These are phyloP conservation scores for Rhizophagus clarus DNA, from an alignment of 192 early-diverging fungal species.

Conservation along the genomic window DNA sequence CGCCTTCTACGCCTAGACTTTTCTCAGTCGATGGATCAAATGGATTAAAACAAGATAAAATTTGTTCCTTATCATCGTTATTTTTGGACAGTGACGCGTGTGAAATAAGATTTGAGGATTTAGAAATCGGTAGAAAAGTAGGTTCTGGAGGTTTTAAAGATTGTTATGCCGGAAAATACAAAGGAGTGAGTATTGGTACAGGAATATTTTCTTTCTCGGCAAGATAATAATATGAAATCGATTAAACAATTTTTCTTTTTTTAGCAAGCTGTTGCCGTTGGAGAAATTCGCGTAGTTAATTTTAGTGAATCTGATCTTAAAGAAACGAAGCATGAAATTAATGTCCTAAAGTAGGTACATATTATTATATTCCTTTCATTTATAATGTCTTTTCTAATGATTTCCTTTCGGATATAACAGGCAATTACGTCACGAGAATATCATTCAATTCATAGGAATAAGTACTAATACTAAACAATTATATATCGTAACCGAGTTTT, in stretches of 20 bases:
- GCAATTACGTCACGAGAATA: conserved; percentile 76
- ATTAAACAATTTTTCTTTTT: no score
- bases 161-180: conserved; percentile 69
- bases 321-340: conserved; percentile 77
- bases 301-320: conserved; percentile 69
- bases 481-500: conserved; percentile 76
- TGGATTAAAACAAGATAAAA: conserved; percentile 38
- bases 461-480: conserved; percentile 66
- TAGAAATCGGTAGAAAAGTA: conserved; percentile 64
- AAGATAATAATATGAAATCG: no score
- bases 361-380: not conserved
- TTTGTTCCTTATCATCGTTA: conserved; percentile 52
- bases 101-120: conserved; percentile 62
- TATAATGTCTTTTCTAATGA: not conserved
- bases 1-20: conserved; percentile 68
- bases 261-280: conserved; percentile 70
- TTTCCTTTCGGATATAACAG: conserved; percentile 31
- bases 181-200: conserved; percentile 41
- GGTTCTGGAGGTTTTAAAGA: conserved; percentile 81
- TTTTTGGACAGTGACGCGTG: conserved; percentile 47
- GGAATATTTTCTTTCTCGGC: no score
- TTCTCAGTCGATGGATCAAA: conserved; percentile 50
- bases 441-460: conserved; percentile 73
- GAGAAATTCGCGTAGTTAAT: conserved; percentile 66
- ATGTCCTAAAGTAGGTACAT: conserved; percentile 63